phyloP scores from a whole-genome alignment of 1,284 basidiomycete genomes.

The Boletus sp. region DNA sequence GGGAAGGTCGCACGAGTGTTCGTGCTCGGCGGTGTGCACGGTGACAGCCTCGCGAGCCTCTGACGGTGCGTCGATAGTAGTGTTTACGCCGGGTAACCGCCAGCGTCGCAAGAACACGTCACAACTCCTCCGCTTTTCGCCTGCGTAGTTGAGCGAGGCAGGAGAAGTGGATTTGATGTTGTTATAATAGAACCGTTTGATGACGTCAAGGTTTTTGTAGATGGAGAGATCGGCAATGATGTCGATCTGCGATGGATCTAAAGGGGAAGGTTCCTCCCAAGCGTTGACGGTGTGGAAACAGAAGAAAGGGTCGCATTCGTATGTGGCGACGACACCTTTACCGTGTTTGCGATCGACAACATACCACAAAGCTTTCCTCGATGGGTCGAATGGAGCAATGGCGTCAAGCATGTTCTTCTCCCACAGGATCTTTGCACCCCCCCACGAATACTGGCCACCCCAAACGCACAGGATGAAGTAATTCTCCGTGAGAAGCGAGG shows the following conservation, averaged over 20 bases:
- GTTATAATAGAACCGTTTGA: slow-evolving; percentile 29
- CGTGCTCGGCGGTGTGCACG: slow-evolving; percentile 21
- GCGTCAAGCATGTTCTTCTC: slow-evolving; percentile 32
- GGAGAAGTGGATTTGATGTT: slow-evolving; percentile 27
- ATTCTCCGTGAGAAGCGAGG: slow-evolving; percentile 35
- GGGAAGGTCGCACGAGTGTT: slow-evolving; percentile 36
- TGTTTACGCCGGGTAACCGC: slow-evolving; percentile 23
- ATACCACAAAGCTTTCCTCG: slow-evolving; percentile 33
- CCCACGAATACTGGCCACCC: slow-evolving; percentile 31
- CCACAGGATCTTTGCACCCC: slow-evolving; percentile 31
- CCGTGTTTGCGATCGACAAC: slow-evolving; percentile 35
- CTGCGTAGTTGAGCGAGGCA: slow-evolving; percentile 30
- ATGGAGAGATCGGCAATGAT: slow-evolving; percentile 36
- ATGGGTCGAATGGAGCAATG: slow-evolving; percentile 32
- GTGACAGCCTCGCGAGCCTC: slow-evolving; percentile 21
- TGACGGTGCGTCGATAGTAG: slow-evolving; percentile 13
- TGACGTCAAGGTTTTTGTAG: slow-evolving; percentile 32
- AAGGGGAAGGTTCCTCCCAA: slow-evolving; percentile 31
- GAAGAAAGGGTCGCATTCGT: slow-evolving; percentile 37
- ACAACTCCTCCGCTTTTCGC: slow-evolving; percentile 16
- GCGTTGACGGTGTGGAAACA: slow-evolving; percentile 38
- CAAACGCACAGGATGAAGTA: slow-evolving; percentile 36
- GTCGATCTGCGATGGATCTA: slow-evolving; percentile 30
- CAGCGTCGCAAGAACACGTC: slow-evolving; percentile 29
- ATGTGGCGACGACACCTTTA: slow-evolving; percentile 36